These are phyloP conservation scores for Bisporella sp. DNA, from an alignment of 2,329 filamentous ascomycete genomes.

Conservation along the genomic window DNA sequence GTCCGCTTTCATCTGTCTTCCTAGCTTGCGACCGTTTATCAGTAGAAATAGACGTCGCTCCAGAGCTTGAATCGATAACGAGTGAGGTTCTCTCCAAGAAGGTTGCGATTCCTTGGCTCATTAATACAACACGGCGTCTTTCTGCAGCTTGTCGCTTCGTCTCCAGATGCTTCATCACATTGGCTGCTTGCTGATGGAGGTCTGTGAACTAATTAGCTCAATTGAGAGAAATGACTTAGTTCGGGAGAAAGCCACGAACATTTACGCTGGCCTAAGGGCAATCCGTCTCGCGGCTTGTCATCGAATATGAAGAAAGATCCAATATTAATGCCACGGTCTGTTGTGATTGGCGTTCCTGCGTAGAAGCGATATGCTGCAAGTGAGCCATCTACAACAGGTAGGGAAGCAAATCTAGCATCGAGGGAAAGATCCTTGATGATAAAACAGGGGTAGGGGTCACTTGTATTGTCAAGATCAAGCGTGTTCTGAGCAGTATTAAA, in stretches of 20 bases:
- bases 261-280: slow-evolving; percentile 36
- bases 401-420: slow-evolving; percentile 14
- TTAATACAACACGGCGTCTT: too few species aligned
- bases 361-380: slow-evolving; percentile 19
- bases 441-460: not conserved
- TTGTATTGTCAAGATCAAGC: too few species aligned
- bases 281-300: slow-evolving; percentile 39
- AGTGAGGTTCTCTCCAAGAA: too few species aligned
- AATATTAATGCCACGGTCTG: slow-evolving; percentile 19
- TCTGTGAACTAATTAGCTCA: not conserved
- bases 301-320: slow-evolving; percentile 23
- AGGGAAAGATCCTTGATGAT: slow-evolving; percentile 16
- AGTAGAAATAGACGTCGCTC: too few species aligned
- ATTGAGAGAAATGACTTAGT: not conserved
- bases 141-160: too few species aligned
- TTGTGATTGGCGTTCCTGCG: slow-evolving; percentile 22
- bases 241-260: slow-evolving; percentile 7
- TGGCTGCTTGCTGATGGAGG: not conserved
- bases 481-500: too few species aligned
- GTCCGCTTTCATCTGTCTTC: too few species aligned
- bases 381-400: slow-evolving; percentile 17
- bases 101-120: too few species aligned
- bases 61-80: too few species aligned
- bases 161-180: too few species aligned
- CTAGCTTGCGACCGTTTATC: too few species aligned